phyloP scores from a whole-genome alignment of 306 rosid species.

The Castanea mollissima region DNA sequence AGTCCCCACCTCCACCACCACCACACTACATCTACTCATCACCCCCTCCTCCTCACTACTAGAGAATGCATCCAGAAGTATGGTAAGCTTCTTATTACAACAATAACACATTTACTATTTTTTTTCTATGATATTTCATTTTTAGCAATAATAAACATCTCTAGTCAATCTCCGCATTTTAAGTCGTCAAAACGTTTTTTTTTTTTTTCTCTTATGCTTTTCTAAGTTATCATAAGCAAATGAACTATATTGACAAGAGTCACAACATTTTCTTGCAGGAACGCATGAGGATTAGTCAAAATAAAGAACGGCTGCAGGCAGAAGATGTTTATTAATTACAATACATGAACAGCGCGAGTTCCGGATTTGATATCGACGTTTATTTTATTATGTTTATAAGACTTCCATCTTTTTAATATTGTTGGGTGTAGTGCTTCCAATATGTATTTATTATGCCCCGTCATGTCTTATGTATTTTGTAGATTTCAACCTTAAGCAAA shows the following conservation, averaged over 20 bases:
- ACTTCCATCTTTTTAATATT: neutral
- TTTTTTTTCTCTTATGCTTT: neutral
- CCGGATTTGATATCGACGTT: conserved; percentile 2
- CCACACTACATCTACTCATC: conserved; percentile 50
- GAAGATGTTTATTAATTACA: conserved; percentile 20
- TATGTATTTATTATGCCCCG: conserved; percentile 9
- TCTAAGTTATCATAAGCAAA: neutral
- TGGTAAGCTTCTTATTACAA: conserved; percentile 35
- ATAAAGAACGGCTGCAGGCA: conserved; percentile 48
- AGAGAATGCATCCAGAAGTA: conserved; percentile 27
- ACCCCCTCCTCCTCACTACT: conserved; percentile 76
- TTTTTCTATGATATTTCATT: neutral
- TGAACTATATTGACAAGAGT: neutral
- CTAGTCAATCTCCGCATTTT: neutral
- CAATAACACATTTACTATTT: neutral
- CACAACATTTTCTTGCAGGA: conserved; percentile 26
- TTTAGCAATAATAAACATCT: neutral
- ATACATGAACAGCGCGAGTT: conserved; percentile 25
- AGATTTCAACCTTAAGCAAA: conserved; percentile 32
- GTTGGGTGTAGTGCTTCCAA: conserved; percentile 11
- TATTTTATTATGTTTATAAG: neutral
- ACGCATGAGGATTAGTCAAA: conserved; percentile 28
- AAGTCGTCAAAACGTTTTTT: too few relatives aligned
- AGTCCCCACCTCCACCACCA: conserved; percentile 37
- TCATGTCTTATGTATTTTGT: conserved; percentile 11